Base-by-base conservation (phyloP, 805 yeast species). In the Pichia insulana region DNA sequence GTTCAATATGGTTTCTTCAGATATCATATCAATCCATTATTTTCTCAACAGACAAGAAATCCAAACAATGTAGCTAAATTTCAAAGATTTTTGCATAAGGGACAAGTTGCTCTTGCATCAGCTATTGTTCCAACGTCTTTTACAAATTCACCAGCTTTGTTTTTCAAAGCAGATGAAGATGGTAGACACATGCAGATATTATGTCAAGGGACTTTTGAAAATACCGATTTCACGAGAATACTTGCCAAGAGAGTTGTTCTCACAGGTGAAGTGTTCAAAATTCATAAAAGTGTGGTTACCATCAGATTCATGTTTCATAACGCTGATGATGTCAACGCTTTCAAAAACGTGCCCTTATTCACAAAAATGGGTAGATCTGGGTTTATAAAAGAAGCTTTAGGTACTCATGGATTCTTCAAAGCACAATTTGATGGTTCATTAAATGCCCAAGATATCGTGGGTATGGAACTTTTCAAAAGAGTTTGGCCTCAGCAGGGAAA, bases 341-440 rank as follows among this genome's bases (percentile, higher is more conserved):
- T 82, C 74, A 85, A 84, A 65, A 81, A 89, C 4, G 83, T 92
- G 51, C 97, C 97, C 34, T 67, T 92, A 47, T 92, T 87, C 63
- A 89, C 97, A 34, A 87, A 85, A 61, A 73, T 80, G 54, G 99
- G 98, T 39, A 79, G 97, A 62, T 73, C 88, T 17, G 99, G 99
- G 42, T 83, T 83, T 62, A 90, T 94, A 60, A 90, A 86, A 64
- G 97, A 90, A 61, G 77, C 89, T 58, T 71, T 92, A 68, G 99
- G 99, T 66, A 92, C 98, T 2, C 98, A 92, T 61, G 99, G 99
- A 49, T 87, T 90, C 69, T 89, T 83, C 76, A 92, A 92, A 67
- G 96, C 97, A 19, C 83, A 84, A 8, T 92, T 92, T 55, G 97
- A 92, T 59, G 90, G 89, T 45, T 85, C 82, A 56, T 68, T 94